Evolutionary conservation across 768 basidiomycete species (phyloP).

Genomic region (Antrodiella citrinella): DNA sequence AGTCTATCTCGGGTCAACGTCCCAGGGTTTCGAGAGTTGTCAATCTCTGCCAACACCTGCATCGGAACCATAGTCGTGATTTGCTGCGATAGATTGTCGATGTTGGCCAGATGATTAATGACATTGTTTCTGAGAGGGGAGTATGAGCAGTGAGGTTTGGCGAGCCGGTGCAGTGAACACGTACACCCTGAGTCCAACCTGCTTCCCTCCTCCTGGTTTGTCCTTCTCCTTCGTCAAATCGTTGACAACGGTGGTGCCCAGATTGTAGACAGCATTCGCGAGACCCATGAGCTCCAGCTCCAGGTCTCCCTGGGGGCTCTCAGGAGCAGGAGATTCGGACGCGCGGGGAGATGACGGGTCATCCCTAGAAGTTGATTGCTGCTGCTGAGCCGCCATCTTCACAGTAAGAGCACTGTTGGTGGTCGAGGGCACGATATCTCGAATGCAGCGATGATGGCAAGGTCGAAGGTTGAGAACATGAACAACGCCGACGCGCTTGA

Average conservation of each 20-base stretch:
- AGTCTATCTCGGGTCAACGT: constrained; percentile 72
- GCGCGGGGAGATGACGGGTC: constrained; percentile 63
- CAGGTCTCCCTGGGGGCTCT: constrained; percentile 63
- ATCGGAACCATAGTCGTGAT: constrained; percentile 61
- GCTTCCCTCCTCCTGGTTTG: constrained; percentile 61
- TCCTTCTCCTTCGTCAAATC: constrained; percentile 78
- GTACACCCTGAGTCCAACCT: constrained; percentile 71
- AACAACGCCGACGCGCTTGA: too few relatives aligned
- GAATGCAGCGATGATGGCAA: too few relatives aligned
- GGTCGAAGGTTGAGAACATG: too few relatives aligned
- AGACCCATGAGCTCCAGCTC: constrained; percentile 72
- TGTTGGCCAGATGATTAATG: constrained; percentile 51
- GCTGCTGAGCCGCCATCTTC: not conserved
- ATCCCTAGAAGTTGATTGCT: constrained; percentile 12
- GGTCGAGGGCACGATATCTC: too few relatives aligned
- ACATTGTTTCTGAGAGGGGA: constrained; percentile 56
- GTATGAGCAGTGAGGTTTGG: not conserved
- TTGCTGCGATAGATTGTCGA: constrained; percentile 63
- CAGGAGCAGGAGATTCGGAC: constrained; percentile 65
- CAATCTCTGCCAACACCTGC: constrained; percentile 72
- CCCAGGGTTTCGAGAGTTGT: constrained; percentile 75
- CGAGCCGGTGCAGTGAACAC: constrained; percentile 16
- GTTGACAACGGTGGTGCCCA: constrained; percentile 77
- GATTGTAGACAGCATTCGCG: constrained; percentile 69
- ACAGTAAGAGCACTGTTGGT: too few relatives aligned